Percentiles rank a stretch among this genome's conserved stretches.
phyloP scores from a whole-genome alignment of 2,329 filamentous ascomycete species.

The Nothopassalora personata region DNA sequence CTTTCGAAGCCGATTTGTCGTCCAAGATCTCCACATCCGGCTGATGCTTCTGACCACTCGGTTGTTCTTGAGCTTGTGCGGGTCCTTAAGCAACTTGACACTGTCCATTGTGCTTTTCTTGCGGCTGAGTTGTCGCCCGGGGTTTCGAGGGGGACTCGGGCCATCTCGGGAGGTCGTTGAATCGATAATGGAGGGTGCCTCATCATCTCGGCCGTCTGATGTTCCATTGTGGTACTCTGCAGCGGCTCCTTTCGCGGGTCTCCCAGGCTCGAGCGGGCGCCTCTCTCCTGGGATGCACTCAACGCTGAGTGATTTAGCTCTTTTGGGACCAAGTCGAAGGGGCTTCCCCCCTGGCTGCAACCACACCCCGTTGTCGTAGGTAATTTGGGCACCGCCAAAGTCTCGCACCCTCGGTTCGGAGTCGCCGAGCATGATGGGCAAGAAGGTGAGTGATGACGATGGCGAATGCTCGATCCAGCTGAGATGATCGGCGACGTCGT shows the following conservation, averaged over 20 bases:
- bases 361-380: not conserved
- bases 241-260: not conserved
- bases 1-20: not conserved
- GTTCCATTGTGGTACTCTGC: not conserved
- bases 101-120: not conserved
- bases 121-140: not conserved
- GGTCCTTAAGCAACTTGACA: not conserved
- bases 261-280: not conserved
- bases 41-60: not conserved
- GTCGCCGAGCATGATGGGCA: not conserved
- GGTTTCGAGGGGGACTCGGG: not conserved
- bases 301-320: not conserved
- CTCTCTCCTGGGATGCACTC: not conserved
- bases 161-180: not conserved
- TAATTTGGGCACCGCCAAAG: not conserved
- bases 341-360: not conserved
- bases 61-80: not conserved
- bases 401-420: not conserved
- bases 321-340: not conserved
- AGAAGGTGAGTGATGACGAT: not conserved
- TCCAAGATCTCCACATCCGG: not conserved
- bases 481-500: not conserved
- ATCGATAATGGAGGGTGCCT: not conserved
- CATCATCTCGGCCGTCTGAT: not conserved
- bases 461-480: not conserved